Percentiles rank a stretch among this genome's conserved stretches.
These are phyloP conservation scores for Colletotrichum sp. DNA, from an alignment of 2,329 filamentous ascomycete species.

Conservation along the genomic window DNA sequence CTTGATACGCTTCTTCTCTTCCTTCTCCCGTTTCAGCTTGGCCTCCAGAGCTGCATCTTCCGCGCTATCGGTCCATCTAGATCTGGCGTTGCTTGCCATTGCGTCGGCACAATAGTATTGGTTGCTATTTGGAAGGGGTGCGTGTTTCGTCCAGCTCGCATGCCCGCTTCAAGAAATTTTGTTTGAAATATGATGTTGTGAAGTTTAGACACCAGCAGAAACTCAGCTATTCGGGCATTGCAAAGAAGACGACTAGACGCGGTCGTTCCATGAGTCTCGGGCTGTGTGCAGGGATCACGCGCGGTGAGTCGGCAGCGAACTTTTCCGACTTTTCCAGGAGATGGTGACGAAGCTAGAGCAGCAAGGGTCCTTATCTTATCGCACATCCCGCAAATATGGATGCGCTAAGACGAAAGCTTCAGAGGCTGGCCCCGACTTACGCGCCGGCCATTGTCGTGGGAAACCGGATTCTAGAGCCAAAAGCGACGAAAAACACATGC, in stretches of 20 bases:
- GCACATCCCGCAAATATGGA: neutral
- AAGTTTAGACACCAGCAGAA: neutral
- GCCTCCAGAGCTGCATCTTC: constrained; percentile 79
- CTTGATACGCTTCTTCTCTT: constrained; percentile 86
- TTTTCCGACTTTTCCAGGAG: neutral
- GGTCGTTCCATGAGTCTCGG: neutral
- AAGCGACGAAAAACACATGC: neutral
- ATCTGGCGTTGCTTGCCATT: constrained; percentile 70
- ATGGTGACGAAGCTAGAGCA: neutral
- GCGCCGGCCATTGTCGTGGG: neutral
- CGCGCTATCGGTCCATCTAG: constrained; percentile 87
- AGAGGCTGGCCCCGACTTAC: neutral
- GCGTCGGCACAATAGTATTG: neutral
- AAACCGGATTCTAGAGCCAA: neutral
- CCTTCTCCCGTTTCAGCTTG: constrained; percentile 79
- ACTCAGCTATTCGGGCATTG: neutral
- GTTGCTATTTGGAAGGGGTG: neutral
- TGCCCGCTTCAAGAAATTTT: neutral
- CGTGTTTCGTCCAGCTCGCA: neutral
- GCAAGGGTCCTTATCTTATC: constrained; percentile 13
- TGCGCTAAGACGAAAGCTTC: neutral
- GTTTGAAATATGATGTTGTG: neutral
- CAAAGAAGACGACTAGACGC: neutral
- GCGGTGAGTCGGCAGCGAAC: constrained; percentile 3
- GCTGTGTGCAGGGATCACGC: neutral